Conservation (phyloP, 1,284 basidiomycete species). For the Exobasidium cylindrosporum region DNA sequence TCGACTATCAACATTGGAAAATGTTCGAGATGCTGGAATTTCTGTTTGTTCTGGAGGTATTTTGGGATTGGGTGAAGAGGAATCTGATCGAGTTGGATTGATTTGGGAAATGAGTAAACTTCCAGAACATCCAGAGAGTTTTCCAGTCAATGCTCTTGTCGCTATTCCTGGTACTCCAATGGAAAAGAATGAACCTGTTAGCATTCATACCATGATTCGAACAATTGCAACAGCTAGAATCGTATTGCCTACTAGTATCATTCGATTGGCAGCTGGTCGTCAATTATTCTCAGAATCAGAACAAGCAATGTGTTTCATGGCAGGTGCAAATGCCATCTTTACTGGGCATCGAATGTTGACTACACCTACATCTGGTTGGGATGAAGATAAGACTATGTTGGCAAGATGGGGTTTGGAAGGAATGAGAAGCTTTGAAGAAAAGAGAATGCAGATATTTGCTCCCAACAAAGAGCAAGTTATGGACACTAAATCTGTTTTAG, state of each 20-base stretch:
- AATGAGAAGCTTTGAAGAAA: slow-evolving; percentile 69
- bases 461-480: not conserved
- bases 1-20: slow-evolving; percentile 79
- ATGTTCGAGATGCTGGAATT: slow-evolving; percentile 90
- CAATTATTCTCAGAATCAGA: slow-evolving; percentile 85
- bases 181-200: slow-evolving; percentile 60
- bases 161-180: slow-evolving; percentile 65
- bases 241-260: slow-evolving; percentile 84
- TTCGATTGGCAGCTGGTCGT: slow-evolving; percentile 88
- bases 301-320: slow-evolving; percentile 97
- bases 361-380: slow-evolving; percentile 68
- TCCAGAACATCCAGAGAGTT: slow-evolving; percentile 93
- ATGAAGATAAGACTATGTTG: slow-evolving; percentile 88
- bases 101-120: slow-evolving; percentile 89
- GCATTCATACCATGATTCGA: slow-evolving; percentile 77
- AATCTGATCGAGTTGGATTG: slow-evolving; percentile 84
- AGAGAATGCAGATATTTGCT: slow-evolving; percentile 20
- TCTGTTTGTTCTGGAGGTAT: slow-evolving; percentile 97
- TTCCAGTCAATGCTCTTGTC: slow-evolving; percentile 91
- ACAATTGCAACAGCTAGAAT: slow-evolving; percentile 94
- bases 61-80: slow-evolving; percentile 86
- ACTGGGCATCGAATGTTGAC: slow-evolving; percentile 97
- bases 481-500: too few relatives aligned
- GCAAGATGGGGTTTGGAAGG: slow-evolving; percentile 81
- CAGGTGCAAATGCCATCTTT: slow-evolving; percentile 96